A percentile compares a stretch with the other conserved stretches of the same genome.
Evolutionary conservation across 495 filamentous ascomycete genomes (phyloP).

Genomic region (Aspergillus homomorphus): DNA sequence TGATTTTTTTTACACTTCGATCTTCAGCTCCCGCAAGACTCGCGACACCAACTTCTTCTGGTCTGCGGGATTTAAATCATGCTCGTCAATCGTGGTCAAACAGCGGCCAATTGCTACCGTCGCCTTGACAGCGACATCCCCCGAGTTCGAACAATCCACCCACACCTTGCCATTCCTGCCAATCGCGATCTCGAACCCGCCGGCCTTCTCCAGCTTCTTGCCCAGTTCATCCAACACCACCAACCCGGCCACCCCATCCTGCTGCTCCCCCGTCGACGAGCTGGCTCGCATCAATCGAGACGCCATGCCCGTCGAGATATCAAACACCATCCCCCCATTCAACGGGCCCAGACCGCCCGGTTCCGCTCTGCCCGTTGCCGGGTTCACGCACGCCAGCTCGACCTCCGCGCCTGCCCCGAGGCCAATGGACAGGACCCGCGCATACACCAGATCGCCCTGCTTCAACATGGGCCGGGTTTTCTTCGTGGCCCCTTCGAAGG

Average conservation of each 20-base stretch:
- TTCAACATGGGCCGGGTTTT: slow-evolving; percentile 81
- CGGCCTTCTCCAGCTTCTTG: slow-evolving; percentile 59
- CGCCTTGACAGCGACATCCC: slow-evolving; percentile 49
- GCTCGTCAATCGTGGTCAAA: slow-evolving; percentile 69
- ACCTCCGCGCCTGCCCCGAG: slow-evolving; percentile 80
- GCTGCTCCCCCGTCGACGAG: slow-evolving; percentile 55
- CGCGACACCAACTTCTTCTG: slow-evolving; percentile 79
- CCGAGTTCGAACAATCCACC: slow-evolving; percentile 69
- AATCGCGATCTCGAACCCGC: slow-evolving; percentile 87
- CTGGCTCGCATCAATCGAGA: slow-evolving; percentile 59
- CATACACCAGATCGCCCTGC: slow-evolving; percentile 78
- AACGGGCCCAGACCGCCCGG: slow-evolving; percentile 84
- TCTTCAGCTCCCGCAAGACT: slow-evolving; percentile 53
- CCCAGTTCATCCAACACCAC: slow-evolving; percentile 80
- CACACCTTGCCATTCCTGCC: slow-evolving; percentile 92
- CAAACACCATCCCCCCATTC: slow-evolving; percentile 82
- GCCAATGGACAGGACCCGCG: slow-evolving; percentile 62
- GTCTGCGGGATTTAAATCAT: slow-evolving; percentile 61
- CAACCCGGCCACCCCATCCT: slow-evolving; percentile 60
- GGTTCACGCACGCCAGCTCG: slow-evolving; percentile 84
- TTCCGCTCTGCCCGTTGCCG: slow-evolving; percentile 82
- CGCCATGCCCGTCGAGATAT: slow-evolving; percentile 75
- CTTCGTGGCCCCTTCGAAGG: slow-evolving; percentile 87
- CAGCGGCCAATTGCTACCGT: slow-evolving; percentile 80
- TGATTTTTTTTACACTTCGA: slow-evolving; percentile 25